Evolutionary conservation across 805 yeast species (phyloP).

Genomic region (Metschnikowia orientalis): DNA sequence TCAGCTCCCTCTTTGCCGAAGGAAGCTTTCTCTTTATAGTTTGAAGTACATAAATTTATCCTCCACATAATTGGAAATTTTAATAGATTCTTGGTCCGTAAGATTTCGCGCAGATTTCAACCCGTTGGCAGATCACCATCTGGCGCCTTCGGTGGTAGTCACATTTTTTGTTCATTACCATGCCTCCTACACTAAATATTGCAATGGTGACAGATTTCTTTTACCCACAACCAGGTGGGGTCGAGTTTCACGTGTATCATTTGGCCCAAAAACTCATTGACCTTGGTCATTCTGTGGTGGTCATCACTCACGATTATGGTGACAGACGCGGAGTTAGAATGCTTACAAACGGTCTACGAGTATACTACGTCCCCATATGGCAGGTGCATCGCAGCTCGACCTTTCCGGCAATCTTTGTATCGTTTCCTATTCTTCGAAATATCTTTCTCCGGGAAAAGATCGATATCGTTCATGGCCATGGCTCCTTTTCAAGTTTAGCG

Average conservation of each 20-base stretch:
- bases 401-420: conserved; percentile 83
- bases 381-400: conserved; percentile 81
- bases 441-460: conserved; percentile 81
- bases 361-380: conserved; percentile 81
- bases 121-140: background rate
- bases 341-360: conserved; percentile 86
- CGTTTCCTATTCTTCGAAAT: conserved; percentile 80
- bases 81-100: background rate
- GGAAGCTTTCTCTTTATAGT: conserved; percentile 33
- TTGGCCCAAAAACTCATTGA: conserved; percentile 76
- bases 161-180: background rate
- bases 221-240: conserved; percentile 98
- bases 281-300: conserved; percentile 78
- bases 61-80: background rate
- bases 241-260: conserved; percentile 92
- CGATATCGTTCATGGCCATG: conserved; percentile 93
- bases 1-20: conserved; percentile 50
- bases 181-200: conserved; percentile 26
- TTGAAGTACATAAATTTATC: background rate
- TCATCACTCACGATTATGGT: conserved; percentile 86
- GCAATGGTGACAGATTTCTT: conserved; percentile 94
- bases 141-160: background rate
- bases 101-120: conserved; percentile 3
- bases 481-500: conserved; percentile 78
- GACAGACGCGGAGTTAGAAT: conserved; percentile 77